Conservation (phyloP, 2,329 filamentous ascomycete species). For the Phialophora chinensis region DNA sequence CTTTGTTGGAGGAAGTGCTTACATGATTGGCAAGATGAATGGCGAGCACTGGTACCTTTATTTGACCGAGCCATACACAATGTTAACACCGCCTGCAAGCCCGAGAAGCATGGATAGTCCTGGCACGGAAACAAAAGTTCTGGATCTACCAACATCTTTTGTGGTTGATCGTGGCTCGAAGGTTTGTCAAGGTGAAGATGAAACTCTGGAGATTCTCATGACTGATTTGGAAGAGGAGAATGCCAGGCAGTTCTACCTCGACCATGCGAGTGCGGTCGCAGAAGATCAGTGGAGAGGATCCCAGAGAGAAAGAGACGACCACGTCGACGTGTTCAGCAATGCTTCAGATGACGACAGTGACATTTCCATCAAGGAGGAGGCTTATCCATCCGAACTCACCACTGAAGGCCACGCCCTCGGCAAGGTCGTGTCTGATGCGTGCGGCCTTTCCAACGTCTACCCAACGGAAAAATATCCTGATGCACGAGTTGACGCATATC, state of each 20-base stretch:
- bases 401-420: constrained; percentile 94
- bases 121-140: constrained; percentile 64
- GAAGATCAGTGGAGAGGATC: constrained; percentile 78
- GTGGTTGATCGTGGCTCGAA: constrained; percentile 39
- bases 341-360: constrained; percentile 67
- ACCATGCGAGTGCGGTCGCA: constrained; percentile 87
- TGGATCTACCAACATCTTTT: constrained; percentile 57
- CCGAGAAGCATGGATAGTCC: constrained; percentile 59
- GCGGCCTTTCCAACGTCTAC: constrained; percentile 88
- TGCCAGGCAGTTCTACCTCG: constrained; percentile 72
- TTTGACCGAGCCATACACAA: constrained; percentile 82
- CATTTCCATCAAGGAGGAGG: constrained; percentile 61
- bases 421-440: constrained; percentile 87
- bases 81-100: constrained; percentile 80
- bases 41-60: constrained; percentile 99
- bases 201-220: constrained; percentile 69
- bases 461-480: constrained; percentile 86
- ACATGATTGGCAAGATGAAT: constrained; percentile 99
- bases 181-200: constrained; percentile 48
- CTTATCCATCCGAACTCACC: constrained; percentile 74
- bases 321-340: constrained; percentile 78
- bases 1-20: constrained; percentile 90
- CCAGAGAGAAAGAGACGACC: constrained; percentile 65
- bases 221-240: constrained; percentile 71
- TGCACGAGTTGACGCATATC: constrained; percentile 90